phyloP scores from a whole-genome alignment of 1,139 yeast species.

The Nakaseomyces kungkrabaensis region DNA sequence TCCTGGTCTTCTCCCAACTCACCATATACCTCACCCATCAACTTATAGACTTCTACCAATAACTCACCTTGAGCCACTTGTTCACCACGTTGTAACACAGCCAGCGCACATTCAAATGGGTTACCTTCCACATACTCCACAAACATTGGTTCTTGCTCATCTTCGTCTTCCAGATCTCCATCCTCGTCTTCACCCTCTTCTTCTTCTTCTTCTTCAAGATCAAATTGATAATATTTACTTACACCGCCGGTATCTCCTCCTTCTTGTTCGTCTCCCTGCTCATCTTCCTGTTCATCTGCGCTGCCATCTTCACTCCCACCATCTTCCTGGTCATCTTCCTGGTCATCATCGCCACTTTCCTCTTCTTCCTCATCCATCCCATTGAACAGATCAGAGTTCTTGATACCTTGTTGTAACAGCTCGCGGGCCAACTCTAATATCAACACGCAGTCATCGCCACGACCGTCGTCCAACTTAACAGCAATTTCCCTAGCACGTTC shows the following conservation, averaged over 20 bases:
- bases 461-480: not conserved
- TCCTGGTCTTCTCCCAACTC: constrained; percentile 57
- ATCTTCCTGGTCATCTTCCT: constrained; percentile 14
- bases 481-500: constrained; percentile 1
- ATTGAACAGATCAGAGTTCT: constrained; percentile 74
- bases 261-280: constrained; percentile 15
- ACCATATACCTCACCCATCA: constrained; percentile 18
- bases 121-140: constrained; percentile 21
- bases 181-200: constrained; percentile 25
- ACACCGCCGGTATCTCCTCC: constrained; percentile 12
- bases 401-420: constrained; percentile 50
- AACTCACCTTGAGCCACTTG: constrained; percentile 9
- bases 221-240: constrained; percentile 45
- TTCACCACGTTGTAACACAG: constrained; percentile 3
- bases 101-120: constrained; percentile 1
- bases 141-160: constrained; percentile 28
- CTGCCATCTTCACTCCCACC: constrained; percentile 12
- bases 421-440: not conserved
- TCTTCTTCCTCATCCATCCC: constrained; percentile 33
- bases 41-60: constrained; percentile 5
- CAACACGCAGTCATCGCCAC: not conserved
- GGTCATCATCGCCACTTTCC: constrained; percentile 14
- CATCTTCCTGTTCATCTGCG: constrained; percentile 16
- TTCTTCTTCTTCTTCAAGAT: constrained; percentile 38
- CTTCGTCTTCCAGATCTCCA: constrained; percentile 29